A percentile compares a stretch with the other conserved stretches of the same genome.
Evolutionary conservation across 352 stramenopile genomes (phyloP).

Genomic region (Phytophthora lateralis): DNA sequence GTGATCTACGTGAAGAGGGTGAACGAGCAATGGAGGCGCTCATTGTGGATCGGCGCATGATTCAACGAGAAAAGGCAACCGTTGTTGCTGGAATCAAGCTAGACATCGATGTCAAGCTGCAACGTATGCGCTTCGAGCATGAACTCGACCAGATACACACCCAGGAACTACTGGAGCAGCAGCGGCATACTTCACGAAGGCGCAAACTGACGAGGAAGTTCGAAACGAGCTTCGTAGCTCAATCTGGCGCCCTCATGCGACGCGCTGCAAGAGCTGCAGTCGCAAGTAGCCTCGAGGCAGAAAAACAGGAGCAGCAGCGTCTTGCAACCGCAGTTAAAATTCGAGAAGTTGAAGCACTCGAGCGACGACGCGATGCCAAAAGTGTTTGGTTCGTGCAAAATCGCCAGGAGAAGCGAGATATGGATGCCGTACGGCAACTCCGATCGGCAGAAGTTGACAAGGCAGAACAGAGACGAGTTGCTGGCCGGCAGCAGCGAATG

Average conservation of each 20-base stretch:
- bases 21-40: constrained; percentile 67
- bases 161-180: constrained; percentile 50
- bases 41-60: constrained; percentile 71
- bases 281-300: constrained; percentile 34
- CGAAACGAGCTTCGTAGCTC: constrained; percentile 55
- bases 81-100: constrained; percentile 64
- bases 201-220: constrained; percentile 59
- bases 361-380: constrained; percentile 60
- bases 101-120: constrained; percentile 73
- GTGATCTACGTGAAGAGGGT: constrained; percentile 63
- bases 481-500: constrained; percentile 44
- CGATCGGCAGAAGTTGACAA: constrained; percentile 33
- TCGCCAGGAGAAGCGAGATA: constrained; percentile 45
- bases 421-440: constrained; percentile 31
- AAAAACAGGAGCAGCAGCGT: constrained; percentile 42
- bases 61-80: constrained; percentile 63
- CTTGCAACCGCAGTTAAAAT: constrained; percentile 29
- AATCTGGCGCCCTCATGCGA: constrained; percentile 73
- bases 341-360: constrained; percentile 43
- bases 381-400: constrained; percentile 75
- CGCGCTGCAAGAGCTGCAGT: constrained; percentile 53
- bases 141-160: constrained; percentile 52
- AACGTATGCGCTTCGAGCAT: constrained; percentile 63
- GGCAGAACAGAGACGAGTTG: constrained; percentile 24
- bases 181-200: constrained; percentile 46